phyloP scores from a whole-genome alignment of 192 early-diverging fungal species.

The Backusella westeae region DNA sequence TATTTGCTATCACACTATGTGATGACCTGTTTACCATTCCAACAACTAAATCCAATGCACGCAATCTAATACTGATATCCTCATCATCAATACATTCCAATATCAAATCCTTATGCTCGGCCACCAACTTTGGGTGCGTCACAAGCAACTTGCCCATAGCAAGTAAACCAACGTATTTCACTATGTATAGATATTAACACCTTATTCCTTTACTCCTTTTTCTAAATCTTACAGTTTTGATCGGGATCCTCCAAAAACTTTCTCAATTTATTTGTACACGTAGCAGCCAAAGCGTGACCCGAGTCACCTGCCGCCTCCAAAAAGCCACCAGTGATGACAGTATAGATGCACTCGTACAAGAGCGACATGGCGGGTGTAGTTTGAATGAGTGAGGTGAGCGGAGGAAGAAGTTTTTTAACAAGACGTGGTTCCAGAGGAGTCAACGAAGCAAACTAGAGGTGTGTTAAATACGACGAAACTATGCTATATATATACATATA shows the following conservation, averaged over 20 bases:
- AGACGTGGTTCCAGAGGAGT: conserved; percentile 92
- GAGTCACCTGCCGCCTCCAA: conserved; percentile 61
- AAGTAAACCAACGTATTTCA: conserved; percentile 90
- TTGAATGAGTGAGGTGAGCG: conserved; percentile 82
- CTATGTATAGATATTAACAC: conserved; percentile 30
- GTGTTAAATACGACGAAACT: too few relatives aligned
- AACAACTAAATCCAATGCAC: conserved; percentile 83
- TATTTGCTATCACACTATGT: not conserved
- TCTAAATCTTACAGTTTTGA: conserved; percentile 74
- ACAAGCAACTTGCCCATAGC: conserved; percentile 81
- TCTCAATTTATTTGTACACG: conserved; percentile 82
- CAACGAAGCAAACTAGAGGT: conserved; percentile 78
- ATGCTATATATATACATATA: not conserved
- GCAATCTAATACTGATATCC: conserved; percentile 88
- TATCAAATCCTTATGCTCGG: conserved; percentile 79
- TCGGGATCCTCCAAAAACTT: conserved; percentile 83
- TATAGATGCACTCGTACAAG: conserved; percentile 97
- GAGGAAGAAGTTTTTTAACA: conserved; percentile 82
- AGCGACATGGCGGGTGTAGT: conserved; percentile 93
- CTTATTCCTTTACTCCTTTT: not conserved
- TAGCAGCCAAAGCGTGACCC: conserved; percentile 63
- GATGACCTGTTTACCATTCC: conserved; percentile 59
- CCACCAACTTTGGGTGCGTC: conserved; percentile 81
- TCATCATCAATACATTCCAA: conserved; percentile 88
- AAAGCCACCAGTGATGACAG: conserved; percentile 87